phyloP scores from a whole-genome alignment of 78 protist genomes.

The Anaeramoeba flamelloides region DNA sequence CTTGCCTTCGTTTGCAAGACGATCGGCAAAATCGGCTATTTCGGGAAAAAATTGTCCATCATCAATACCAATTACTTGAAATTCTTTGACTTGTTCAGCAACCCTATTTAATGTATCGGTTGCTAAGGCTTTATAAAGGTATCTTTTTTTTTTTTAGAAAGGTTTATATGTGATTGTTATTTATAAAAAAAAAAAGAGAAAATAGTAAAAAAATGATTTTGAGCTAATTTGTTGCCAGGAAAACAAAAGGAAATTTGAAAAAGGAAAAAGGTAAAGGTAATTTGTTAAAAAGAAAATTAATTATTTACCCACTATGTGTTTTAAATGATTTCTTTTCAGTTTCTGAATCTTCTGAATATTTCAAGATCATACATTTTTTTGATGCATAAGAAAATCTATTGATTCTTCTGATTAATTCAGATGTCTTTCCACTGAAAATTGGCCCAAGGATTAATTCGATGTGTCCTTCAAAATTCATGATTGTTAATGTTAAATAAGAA shows the following conservation, averaged over 20 bases:
- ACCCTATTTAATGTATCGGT: slow-evolving; percentile 27
- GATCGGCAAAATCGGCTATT: slow-evolving; percentile 47
- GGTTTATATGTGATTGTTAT: no score
- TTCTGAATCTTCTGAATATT: slow-evolving; percentile 11
- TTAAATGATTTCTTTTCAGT: slow-evolving; percentile 9
- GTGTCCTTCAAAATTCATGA: slow-evolving; percentile 38
- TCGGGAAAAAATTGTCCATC: slow-evolving; percentile 86
- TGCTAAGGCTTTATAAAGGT: slow-evolving; percentile 33
- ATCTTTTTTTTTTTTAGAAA: slow-evolving; percentile 53
- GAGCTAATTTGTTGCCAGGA: no score
- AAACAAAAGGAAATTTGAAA: no score
- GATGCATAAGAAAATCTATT: slow-evolving; percentile 38
- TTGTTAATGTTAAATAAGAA: no score
- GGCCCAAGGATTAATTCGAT: slow-evolving; percentile 70
- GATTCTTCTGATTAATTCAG: slow-evolving; percentile 61
- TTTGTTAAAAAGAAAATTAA: no score
- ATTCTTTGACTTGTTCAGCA: slow-evolving; percentile 14
- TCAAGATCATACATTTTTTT: slow-evolving; percentile 31
- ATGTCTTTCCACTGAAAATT: slow-evolving; percentile 74
- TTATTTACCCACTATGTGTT: no score
- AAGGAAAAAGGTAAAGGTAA: no score
- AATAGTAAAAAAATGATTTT: no score
- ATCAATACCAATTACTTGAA: slow-evolving; percentile 68
- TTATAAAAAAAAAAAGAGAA: no score
- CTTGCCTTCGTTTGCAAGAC: slow-evolving; percentile 59